phyloP scores from a whole-genome alignment of 768 basidiomycete species.

The Lentinula raphanica region DNA sequence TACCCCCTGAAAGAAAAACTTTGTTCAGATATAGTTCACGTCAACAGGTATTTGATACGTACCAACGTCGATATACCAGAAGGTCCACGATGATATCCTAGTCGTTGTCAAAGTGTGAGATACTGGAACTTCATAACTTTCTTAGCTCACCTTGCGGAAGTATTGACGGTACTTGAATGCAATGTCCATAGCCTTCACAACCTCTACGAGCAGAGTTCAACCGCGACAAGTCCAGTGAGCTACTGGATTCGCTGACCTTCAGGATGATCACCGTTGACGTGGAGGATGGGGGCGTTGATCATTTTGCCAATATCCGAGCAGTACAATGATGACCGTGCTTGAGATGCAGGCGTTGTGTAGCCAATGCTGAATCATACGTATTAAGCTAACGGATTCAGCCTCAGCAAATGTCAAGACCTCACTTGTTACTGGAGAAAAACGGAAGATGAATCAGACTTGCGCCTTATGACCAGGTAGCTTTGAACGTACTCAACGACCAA shows the following conservation, averaged over 20 bases:
- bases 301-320: conserved; percentile 88
- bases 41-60: not conserved
- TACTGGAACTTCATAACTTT: not conserved
- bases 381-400: conserved; percentile 1
- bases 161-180: conserved; percentile 83
- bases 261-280: conserved; percentile 88
- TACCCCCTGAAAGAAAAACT: conserved; percentile 7
- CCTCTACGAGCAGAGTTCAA: conserved; percentile 42
- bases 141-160: conserved; percentile 61
- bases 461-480: not conserved
- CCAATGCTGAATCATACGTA: conserved; percentile 59
- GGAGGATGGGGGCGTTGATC: conserved; percentile 83
- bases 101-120: not conserved
- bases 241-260: conserved; percentile 46
- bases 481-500: conserved; percentile 80
- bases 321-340: conserved; percentile 80
- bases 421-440: conserved; percentile 50
- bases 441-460: not conserved
- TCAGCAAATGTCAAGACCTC: conserved; percentile 6
- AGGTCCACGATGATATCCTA: conserved; percentile 85
- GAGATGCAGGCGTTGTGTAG: conserved; percentile 85
- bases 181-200: conserved; percentile 78
- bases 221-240: too few relatives aligned
- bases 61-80: conserved; percentile 84
- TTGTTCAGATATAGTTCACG: not conserved